A percentile compares a stretch with the other conserved stretches of the same genome.
Conservation (phyloP, 805 yeast genomes). For the Suhomyces tanzawaensis region DNA sequence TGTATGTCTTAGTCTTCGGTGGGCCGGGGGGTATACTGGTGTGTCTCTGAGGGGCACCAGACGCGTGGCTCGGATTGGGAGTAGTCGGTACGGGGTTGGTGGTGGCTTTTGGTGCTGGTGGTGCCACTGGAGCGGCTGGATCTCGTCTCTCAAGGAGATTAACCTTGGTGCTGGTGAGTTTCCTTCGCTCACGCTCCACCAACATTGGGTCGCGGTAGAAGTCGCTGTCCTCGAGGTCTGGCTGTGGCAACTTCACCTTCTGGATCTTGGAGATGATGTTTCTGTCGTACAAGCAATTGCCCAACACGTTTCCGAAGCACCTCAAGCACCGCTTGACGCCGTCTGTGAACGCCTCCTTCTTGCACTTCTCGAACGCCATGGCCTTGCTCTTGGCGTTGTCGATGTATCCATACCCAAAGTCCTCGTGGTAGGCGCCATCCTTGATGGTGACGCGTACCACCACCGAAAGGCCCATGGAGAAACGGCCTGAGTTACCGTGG, state of each 20-base stretch:
- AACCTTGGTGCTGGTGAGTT: slow-evolving; percentile 8
- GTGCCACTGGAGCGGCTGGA: not conserved
- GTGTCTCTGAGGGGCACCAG: not conserved
- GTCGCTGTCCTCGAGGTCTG: slow-evolving; percentile 30
- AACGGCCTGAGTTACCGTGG: slow-evolving; percentile 49
- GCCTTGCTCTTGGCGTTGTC: slow-evolving; percentile 70
- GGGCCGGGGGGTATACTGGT: not conserved
- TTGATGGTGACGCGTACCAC: slow-evolving; percentile 68
- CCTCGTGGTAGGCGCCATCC: slow-evolving; percentile 82
- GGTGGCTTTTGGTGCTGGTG: not conserved
- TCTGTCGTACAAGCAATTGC: slow-evolving; percentile 81
- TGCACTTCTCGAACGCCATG: slow-evolving; percentile 75
- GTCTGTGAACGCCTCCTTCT: slow-evolving; percentile 82
- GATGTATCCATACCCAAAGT: slow-evolving; percentile 70
- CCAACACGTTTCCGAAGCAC: slow-evolving; percentile 76
- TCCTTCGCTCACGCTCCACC: slow-evolving; percentile 26
- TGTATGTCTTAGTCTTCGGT: slow-evolving; percentile 7
- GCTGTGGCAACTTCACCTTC: slow-evolving; percentile 33
- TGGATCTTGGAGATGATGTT: slow-evolving; percentile 54
- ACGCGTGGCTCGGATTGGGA: not conserved
- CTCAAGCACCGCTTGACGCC: slow-evolving; percentile 77
- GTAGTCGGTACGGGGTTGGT: not conserved
- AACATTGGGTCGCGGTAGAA: slow-evolving; percentile 38
- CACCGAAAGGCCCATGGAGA: slow-evolving; percentile 66
- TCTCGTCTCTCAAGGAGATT: slow-evolving; percentile 7